Evolutionary conservation across 441 rosid species (phyloP).

Genomic region (Brassica balearica): DNA sequence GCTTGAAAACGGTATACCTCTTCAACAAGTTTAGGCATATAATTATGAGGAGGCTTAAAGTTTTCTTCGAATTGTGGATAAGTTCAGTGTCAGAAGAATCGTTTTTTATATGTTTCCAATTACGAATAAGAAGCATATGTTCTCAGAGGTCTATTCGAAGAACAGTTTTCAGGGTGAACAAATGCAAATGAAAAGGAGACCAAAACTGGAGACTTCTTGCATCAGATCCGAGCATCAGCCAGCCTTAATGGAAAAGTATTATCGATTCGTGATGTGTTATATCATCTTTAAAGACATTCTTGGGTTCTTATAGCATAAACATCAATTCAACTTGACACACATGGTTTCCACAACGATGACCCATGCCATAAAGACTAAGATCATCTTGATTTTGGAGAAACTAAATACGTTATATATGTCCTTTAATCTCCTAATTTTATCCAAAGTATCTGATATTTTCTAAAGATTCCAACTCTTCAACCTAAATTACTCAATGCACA

Average conservation of each 20-base stretch:
- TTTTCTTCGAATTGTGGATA: conserved; percentile 8
- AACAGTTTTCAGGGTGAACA: conserved; percentile 46
- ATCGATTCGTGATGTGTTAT: conserved; percentile 26
- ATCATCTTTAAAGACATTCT: conserved; percentile 23
- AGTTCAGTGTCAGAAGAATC: conserved; percentile 18
- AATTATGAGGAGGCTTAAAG: background rate
- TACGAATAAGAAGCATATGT: conserved; percentile 19
- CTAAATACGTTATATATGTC: conserved; percentile 87
- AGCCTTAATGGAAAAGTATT: conserved; percentile 25
- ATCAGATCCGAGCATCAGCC: conserved; percentile 68
- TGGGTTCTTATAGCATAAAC: conserved; percentile 26
- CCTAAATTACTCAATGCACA: conserved; percentile 4
- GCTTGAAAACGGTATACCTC: background rate
- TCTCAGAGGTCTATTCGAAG: conserved; percentile 48
- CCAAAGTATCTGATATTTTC: background rate
- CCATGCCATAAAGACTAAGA: conserved; percentile 52
- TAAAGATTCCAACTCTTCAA: background rate
- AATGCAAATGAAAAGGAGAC: conserved; percentile 47
- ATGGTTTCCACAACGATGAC: conserved; percentile 41
- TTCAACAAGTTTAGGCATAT: conserved; percentile 1
- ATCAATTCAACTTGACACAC: conserved; percentile 72
- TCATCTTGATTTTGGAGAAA: conserved; percentile 67
- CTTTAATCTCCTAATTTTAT: background rate
- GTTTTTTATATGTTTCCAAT: conserved; percentile 12
- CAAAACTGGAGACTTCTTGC: conserved; percentile 69